phyloP scores from a whole-genome alignment of 2,329 filamentous ascomycete species.

The Plectosphaerella cucumerina region DNA sequence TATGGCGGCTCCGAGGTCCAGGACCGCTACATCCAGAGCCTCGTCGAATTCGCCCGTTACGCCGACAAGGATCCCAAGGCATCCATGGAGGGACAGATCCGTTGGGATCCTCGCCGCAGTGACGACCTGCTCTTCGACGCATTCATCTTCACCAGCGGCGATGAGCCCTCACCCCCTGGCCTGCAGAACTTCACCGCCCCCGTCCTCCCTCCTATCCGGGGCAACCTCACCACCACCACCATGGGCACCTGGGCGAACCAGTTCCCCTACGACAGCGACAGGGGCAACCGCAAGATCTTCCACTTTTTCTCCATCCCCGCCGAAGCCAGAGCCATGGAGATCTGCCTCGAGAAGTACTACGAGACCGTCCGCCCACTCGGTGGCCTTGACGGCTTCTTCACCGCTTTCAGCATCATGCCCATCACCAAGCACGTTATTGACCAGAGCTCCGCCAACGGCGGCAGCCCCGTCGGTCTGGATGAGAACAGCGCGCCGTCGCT shows the following conservation, averaged over 20 bases:
- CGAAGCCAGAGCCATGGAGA: neutral
- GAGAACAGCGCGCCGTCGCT: slow-evolving; percentile 10
- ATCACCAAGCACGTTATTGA: slow-evolving; percentile 30
- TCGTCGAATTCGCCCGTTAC: neutral
- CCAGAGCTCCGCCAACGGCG: slow-evolving; percentile 21
- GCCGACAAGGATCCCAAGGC: neutral
- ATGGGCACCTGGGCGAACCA: slow-evolving; percentile 10
- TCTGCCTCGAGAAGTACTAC: neutral
- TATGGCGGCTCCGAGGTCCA: slow-evolving; percentile 14
- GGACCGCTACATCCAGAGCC: slow-evolving; percentile 17
- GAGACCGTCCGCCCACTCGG: slow-evolving; percentile 12
- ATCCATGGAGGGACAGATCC: no score
- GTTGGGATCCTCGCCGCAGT: no score
- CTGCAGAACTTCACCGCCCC: neutral
- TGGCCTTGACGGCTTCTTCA: slow-evolving; percentile 4
- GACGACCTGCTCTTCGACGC: neutral
- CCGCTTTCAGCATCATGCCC: slow-evolving; percentile 30
- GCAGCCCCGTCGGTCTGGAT: slow-evolving; percentile 24
- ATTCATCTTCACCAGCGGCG: neutral
- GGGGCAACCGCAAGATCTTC: slow-evolving; percentile 16
- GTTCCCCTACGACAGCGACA: slow-evolving; percentile 5
- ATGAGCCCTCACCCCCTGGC: neutral
- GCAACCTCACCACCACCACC: slow-evolving; percentile 20
- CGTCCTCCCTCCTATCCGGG: slow-evolving; percentile 15
- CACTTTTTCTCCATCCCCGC: slow-evolving; percentile 14